Conservation (phyloP, 495 filamentous ascomycete genomes). For the Pseudoneurospora amorphoporcata region DNA sequence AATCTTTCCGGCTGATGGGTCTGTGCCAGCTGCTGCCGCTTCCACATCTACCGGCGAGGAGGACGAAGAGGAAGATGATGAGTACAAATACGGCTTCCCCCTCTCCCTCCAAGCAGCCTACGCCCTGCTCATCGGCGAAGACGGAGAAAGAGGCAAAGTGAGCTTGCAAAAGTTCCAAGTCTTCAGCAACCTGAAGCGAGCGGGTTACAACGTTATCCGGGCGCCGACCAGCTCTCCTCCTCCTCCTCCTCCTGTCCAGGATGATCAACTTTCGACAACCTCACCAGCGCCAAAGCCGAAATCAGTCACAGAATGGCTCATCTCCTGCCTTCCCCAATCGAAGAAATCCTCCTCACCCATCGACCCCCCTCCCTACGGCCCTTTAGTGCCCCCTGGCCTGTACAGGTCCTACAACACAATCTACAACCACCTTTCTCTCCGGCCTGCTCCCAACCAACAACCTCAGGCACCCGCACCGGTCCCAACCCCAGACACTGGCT, state of each 20-base stretch:
- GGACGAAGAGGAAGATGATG: conserved; percentile 14
- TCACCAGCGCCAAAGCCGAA: conserved; percentile 1
- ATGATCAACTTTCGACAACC: not conserved
- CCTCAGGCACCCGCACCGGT: conserved; percentile 1
- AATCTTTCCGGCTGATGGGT: conserved; percentile 19
- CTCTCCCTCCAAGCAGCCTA: conserved; percentile 89
- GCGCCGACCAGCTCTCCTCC: conserved; percentile 34
- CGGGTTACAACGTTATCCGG: conserved; percentile 69
- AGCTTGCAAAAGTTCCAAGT: conserved; percentile 78
- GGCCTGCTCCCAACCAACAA: conserved; percentile 42
- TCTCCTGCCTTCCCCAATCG: conserved; percentile 21
- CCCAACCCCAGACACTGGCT: not conserved
- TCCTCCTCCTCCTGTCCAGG: conserved; percentile 1
- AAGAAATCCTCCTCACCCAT: not conserved
- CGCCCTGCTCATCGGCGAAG: conserved; percentile 59
- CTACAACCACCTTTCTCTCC: conserved; percentile 68
- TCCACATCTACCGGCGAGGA: conserved; percentile 5
- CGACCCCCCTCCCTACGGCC: conserved; percentile 39
- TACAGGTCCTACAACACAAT: conserved; percentile 73
- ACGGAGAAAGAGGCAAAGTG: conserved; percentile 48
- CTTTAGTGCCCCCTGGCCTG: conserved; percentile 62
- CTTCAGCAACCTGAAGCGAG: conserved; percentile 70
- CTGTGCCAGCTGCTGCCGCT: not conserved
- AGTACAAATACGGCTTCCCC: conserved; percentile 56
- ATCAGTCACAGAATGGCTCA: conserved; percentile 33